Conservation (phyloP, 1,284 basidiomycete species). For the Apiotrichum akiyoshidainum region DNA sequence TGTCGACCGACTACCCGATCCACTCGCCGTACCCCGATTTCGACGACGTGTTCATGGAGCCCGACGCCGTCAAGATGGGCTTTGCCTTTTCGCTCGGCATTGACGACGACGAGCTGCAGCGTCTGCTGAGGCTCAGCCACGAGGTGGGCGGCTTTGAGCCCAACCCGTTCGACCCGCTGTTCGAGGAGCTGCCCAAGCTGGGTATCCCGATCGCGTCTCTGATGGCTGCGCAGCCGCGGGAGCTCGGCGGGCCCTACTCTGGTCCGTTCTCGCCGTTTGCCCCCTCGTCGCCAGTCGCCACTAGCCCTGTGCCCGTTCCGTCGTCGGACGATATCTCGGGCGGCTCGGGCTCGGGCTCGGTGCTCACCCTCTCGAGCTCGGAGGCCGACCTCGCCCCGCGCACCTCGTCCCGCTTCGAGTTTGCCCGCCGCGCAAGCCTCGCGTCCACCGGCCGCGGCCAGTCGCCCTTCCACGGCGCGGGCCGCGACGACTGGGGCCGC, state of each 20-base stretch:
- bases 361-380: not conserved
- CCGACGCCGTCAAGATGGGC: conserved; percentile 32
- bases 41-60: conserved; percentile 56
- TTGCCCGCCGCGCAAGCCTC: conserved; percentile 17
- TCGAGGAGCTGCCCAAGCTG: conserved; percentile 26
- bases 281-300: conserved; percentile 18
- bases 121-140: conserved; percentile 21
- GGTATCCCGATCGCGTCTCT: conserved; percentile 23
- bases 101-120: conserved; percentile 30
- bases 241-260: conserved; percentile 11
- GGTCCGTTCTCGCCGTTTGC: conserved; percentile 25
- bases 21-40: conserved; percentile 85
- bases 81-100: conserved; percentile 38
- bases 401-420: conserved; percentile 23
- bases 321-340: not conserved
- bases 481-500: conserved; percentile 19
- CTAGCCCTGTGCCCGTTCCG: conserved; percentile 10
- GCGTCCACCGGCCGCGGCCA: conserved; percentile 14
- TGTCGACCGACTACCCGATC: conserved; percentile 43
- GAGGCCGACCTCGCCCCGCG: conserved; percentile 15
- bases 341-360: conserved; percentile 1
- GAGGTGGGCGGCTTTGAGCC: conserved; percentile 34
- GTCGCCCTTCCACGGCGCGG: conserved; percentile 17
- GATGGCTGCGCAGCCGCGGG: conserved; percentile 14
- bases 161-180: conserved; percentile 35